Base-by-base conservation (phyloP, 306 rosid species). In the Quercus cerris region DNA sequence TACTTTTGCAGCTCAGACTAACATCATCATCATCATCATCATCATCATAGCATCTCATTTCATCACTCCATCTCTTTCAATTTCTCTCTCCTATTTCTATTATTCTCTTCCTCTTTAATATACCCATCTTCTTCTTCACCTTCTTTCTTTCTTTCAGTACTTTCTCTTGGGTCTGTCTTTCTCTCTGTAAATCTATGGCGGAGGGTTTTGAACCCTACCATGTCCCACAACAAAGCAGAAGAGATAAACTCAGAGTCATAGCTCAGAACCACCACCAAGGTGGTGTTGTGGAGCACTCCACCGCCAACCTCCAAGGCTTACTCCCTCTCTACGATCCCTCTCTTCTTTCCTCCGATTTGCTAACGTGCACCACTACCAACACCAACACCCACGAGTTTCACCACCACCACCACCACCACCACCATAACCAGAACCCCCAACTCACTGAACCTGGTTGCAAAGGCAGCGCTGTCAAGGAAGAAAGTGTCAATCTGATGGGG, bases 211-310 rank as follows among this genome's bases (percentile, higher is more conserved):
- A 88, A 69, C 79, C 91, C n/a, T 88, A 84, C 78, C 97, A 93
- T 83, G 90, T 89, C 18, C 97, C 97, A 3, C 97, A 91, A 56
- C 97, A 93, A 74, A 93, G 97, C 74, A 79, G 97, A 74, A 84
- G 97, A 79, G 97, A 91, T 33, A 93, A 93, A 81, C 97, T 93
- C 30, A 77, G 97, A 56, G 86, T 92, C 4, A 30, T 67, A 0
- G 63, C 73, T 66, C 85, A 76, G 70, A 62, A 73, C 54, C 73
- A 81, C 46, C 84, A 75, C 46, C 30, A 56, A 8, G 46, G 46
- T 3, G 23, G 70, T 56, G 67, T 84, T n/a, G 81, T 67, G 73
- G 85, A 85, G 52, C 28, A 55, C 78, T 54, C 86, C 31, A 46
- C 80, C 9, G 22, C 61, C 7, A 7, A 67, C 57, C 77, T 86